Evolutionary conservation across 73 alveolate genomes (phyloP).

Genomic region (Blepharisma stoltei): DNA sequence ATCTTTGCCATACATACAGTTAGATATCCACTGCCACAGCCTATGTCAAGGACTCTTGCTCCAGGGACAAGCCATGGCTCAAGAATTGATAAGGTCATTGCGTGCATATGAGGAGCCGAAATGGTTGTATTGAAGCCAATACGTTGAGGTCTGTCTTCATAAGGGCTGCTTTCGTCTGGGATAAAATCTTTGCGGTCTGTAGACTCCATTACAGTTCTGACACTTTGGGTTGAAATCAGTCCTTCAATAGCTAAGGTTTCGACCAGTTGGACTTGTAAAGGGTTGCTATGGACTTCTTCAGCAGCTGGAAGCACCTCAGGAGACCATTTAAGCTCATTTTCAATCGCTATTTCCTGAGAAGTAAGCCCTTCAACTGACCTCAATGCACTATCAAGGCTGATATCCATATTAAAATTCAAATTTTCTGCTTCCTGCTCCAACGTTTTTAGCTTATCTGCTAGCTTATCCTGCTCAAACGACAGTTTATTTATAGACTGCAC

Average conservation of each 20-base stretch:
- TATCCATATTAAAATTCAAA: too few species aligned
- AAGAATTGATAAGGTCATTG: conserved; percentile 44
- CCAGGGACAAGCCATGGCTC: conserved; percentile 31
- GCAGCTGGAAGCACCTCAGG: too few species aligned
- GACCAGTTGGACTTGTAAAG: conserved; percentile 19
- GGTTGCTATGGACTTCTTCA: not conserved
- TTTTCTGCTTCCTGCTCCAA: too few species aligned
- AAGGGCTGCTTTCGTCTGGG: conserved; percentile 13
- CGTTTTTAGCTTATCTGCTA: too few species aligned
- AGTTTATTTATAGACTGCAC: not conserved
- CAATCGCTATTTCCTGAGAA: too few species aligned
- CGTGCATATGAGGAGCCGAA: conserved; percentile 71
- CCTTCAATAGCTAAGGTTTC: conserved; percentile 24
- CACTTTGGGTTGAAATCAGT: conserved; percentile 10
- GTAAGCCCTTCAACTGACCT: too few species aligned
- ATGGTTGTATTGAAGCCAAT: conserved; percentile 50
- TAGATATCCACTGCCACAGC: conserved; percentile 65
- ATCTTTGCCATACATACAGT: conserved; percentile 46
- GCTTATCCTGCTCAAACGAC: too few species aligned
- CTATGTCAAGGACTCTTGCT: conserved; percentile 49
- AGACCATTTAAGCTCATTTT: too few species aligned
- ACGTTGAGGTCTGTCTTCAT: conserved; percentile 47
- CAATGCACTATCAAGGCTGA: too few species aligned
- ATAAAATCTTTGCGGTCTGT: conserved; percentile 52
- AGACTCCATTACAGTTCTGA: conserved; percentile 33